A percentile compares a stretch with the other conserved stretches of the same genome.
Evolutionary conservation across 2,329 filamentous ascomycete genomes (phyloP).

Genomic region (Phialophora expanda): DNA sequence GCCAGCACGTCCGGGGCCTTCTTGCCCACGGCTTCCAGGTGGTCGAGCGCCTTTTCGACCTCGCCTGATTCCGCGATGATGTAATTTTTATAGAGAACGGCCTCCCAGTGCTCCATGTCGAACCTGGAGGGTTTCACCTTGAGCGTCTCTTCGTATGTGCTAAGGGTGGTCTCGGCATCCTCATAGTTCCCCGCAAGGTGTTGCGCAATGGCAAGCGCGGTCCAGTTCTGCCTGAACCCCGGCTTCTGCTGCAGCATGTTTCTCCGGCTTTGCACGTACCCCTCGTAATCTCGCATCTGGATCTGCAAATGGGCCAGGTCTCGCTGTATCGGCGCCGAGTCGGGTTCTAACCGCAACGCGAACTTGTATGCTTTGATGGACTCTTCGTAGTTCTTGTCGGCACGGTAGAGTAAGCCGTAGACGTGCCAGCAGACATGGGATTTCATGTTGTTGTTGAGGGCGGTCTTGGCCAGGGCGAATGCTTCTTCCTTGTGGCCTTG

Average conservation of each 20-base stretch:
- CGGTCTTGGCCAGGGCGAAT: conserved; percentile 88
- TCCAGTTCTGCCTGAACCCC: conserved; percentile 90
- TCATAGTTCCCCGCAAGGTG: conserved; percentile 84
- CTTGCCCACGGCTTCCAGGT: conserved; percentile 79
- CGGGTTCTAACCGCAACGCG: conserved; percentile 89
- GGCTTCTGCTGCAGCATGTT: conserved; percentile 86
- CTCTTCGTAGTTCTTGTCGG: conserved; percentile 97
- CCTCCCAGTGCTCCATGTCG: conserved; percentile 93
- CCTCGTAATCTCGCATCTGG: conserved; percentile 94
- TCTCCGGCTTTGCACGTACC: conserved; percentile 87
- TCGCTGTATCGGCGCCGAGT: conserved; percentile 89
- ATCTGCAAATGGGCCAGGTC: conserved; percentile 92
- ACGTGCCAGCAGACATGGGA: conserved; percentile 99
- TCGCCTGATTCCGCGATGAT: conserved; percentile 92
- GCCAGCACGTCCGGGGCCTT: conserved; percentile 81
- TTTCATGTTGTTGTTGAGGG: conserved; percentile 95
- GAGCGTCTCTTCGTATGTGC: conserved; percentile 89
- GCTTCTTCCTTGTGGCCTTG: conserved; percentile 93
- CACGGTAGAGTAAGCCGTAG: conserved; percentile 90
- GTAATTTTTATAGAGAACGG: conserved; percentile 90
- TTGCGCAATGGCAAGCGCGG: conserved; percentile 90
- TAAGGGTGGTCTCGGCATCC: conserved; percentile 88
- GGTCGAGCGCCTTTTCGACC: conserved; percentile 79
- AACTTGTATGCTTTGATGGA: conserved; percentile 99
- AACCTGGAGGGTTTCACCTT: conserved; percentile 73